phyloP scores from a whole-genome alignment of 2,329 filamentous ascomycete genomes.

The Didymosphaeria variabile region DNA sequence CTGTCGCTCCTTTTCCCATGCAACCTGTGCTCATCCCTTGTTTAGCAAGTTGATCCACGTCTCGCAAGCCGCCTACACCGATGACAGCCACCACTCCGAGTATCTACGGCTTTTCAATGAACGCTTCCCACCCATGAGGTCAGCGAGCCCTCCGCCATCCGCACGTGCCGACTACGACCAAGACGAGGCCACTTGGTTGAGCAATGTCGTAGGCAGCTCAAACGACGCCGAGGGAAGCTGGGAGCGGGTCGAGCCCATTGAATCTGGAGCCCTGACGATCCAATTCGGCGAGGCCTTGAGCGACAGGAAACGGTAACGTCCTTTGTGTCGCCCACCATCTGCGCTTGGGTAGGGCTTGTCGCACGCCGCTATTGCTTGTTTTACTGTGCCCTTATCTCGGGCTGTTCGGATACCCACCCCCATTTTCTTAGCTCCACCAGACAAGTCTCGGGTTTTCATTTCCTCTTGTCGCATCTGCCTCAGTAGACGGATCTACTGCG shows the following conservation, averaged over 20 bases:
- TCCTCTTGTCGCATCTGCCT: constrained; percentile 21
- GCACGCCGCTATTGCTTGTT: constrained; percentile 38
- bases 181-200: constrained; percentile 49
- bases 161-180: constrained; percentile 33
- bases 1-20: constrained; percentile 12
- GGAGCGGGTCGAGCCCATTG: constrained; percentile 42
- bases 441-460: constrained; percentile 17
- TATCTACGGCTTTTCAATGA: constrained; percentile 55
- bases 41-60: constrained; percentile 61
- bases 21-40: constrained; percentile 33
- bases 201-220: constrained; percentile 37
- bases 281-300: constrained; percentile 46
- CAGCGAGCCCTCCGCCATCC: constrained; percentile 35
- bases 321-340: constrained; percentile 9
- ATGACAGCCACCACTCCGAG: constrained; percentile 51
- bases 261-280: constrained; percentile 48
- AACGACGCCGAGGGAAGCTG: constrained; percentile 39
- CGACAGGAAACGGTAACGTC: constrained; percentile 27
- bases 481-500: neutral
- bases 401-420: constrained; percentile 41
- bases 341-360: constrained; percentile 22
- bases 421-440: constrained; percentile 21
- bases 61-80: constrained; percentile 52
- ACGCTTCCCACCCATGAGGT: constrained; percentile 46
- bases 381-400: constrained; percentile 23